Conservation (phyloP, 139 green algal genomes). For the Trebouxia sp. region DNA sequence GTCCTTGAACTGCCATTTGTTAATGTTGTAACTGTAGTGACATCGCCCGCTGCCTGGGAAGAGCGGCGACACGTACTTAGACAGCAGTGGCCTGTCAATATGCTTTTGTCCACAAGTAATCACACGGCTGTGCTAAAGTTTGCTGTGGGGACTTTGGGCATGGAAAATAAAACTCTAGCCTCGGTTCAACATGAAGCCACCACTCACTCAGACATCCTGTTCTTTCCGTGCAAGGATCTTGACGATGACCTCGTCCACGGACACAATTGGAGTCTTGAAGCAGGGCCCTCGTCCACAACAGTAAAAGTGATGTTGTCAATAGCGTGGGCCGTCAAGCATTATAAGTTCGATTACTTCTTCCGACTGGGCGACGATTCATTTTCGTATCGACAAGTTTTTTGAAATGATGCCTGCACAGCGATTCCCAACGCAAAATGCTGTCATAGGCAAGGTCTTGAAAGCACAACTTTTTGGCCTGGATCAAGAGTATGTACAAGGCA, state of each 20-base stretch:
- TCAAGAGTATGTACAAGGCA: background rate
- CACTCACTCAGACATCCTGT: background rate
- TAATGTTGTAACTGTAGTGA: background rate
- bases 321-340: background rate
- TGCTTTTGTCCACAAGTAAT: background rate
- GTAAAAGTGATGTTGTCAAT: background rate
- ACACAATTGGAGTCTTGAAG: background rate
- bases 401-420: background rate
- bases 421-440: background rate
- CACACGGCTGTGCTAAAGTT: background rate
- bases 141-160: background rate
- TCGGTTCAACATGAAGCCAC: no score
- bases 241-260: background rate
- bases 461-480: background rate
- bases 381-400: background rate
- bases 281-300: background rate
- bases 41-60: background rate
- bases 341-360: background rate
- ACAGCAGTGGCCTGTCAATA: background rate
- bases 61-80: background rate
- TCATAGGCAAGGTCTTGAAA: background rate
- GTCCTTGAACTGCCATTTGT: no score
- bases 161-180: background rate
- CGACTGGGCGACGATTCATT: slow-evolving; percentile 2
- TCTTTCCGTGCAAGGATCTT: background rate